A percentile compares a stretch with the other conserved stretches of the same genome.
phyloP scores from a whole-genome alignment of 345 rosid species.

The Boechera retrofracta region DNA sequence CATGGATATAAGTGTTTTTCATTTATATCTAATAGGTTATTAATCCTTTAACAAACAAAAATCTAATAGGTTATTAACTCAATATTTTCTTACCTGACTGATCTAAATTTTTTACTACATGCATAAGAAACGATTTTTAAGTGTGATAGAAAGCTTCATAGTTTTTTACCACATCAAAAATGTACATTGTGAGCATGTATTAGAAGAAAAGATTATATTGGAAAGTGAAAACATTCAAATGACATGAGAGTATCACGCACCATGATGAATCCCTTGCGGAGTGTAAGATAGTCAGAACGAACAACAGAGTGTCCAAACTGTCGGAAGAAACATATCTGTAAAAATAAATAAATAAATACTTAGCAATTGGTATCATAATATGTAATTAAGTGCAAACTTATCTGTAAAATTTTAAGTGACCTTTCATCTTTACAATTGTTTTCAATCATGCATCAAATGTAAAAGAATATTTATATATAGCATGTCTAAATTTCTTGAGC shows the following conservation, averaged over 20 bases:
- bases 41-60: no score
- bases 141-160: no score
- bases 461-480: not conserved
- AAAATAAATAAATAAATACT: constrained; percentile 20
- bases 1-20: not conserved
- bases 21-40: no score
- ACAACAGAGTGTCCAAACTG: constrained; percentile 82
- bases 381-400: not conserved
- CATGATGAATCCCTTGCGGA: constrained; percentile 80
- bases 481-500: not conserved
- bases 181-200: not conserved
- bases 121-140: not conserved
- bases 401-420: not conserved
- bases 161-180: not conserved
- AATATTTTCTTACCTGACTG: no score
- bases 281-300: constrained; percentile 78
- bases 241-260: constrained; percentile 46
- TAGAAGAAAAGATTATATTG: not conserved
- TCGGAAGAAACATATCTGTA: constrained; percentile 81
- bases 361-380: not conserved
- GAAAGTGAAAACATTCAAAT: not conserved
- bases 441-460: not conserved
- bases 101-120: no score
- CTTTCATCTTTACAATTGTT: not conserved
- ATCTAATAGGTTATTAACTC: no score